Conservation (phyloP, 2,329 filamentous ascomycete genomes). For the Xylaria sp. region DNA sequence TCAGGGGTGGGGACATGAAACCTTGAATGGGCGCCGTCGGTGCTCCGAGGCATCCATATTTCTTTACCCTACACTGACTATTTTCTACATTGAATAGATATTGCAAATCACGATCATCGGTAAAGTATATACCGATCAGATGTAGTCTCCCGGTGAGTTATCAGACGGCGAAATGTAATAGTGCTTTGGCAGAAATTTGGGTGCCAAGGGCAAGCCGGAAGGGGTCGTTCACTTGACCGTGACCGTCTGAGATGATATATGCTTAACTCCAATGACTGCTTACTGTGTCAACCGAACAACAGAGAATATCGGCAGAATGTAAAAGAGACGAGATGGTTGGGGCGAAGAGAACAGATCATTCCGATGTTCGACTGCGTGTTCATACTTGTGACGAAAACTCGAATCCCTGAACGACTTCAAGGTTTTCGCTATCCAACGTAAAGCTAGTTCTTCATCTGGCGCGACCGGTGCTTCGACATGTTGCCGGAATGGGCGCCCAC, state of each 20-base stretch:
- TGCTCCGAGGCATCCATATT: neutral
- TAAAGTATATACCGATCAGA: neutral
- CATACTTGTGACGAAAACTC: neutral
- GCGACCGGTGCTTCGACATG: conserved; percentile 5
- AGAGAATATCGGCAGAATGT: conserved; percentile 3
- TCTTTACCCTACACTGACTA: neutral
- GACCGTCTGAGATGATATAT: neutral
- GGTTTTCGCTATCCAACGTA: conserved; percentile 16
- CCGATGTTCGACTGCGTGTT: neutral
- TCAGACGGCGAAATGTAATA: too few relatives aligned
- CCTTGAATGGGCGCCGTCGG: neutral
- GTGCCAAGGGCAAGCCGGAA: neutral
- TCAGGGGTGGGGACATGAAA: neutral
- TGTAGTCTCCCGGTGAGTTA: neutral
- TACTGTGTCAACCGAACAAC: neutral
- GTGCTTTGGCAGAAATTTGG: too few relatives aligned
- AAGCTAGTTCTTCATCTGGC: conserved; percentile 15
- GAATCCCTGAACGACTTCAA: conserved; percentile 1
- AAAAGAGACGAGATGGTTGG: conserved; percentile 1
- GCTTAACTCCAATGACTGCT: neutral
- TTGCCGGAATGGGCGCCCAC: neutral
- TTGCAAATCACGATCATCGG: neutral
- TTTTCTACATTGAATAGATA: neutral
- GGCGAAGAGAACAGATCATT: neutral
- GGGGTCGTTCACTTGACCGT: too few relatives aligned